These are phyloP conservation scores for Pseudocercospora crystallina DNA, from an alignment of 2,329 filamentous ascomycete species.

Conservation along the genomic window DNA sequence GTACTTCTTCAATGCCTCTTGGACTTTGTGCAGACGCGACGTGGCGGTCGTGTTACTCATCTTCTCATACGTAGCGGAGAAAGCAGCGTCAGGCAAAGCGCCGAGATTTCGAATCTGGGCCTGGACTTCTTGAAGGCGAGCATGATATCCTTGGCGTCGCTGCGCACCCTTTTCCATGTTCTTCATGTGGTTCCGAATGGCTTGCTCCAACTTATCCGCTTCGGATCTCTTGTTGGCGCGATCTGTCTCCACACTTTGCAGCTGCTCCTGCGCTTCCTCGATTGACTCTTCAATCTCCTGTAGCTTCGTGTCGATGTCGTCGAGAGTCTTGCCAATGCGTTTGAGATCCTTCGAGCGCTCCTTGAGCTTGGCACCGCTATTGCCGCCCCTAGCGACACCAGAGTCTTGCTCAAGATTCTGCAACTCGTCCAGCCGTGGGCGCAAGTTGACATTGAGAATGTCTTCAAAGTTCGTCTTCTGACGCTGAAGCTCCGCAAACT, in stretches of 20 bases:
- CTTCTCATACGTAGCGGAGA: slow-evolving; percentile 77
- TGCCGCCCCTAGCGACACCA: slow-evolving; percentile 51
- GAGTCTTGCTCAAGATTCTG: slow-evolving; percentile 72
- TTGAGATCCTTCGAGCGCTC: slow-evolving; percentile 80
- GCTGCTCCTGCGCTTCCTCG: slow-evolving; percentile 56
- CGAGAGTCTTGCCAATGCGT: slow-evolving; percentile 69
- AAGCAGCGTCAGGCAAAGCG: slow-evolving; percentile 89
- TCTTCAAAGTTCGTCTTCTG: slow-evolving; percentile 82
- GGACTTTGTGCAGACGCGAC: slow-evolving; percentile 80
- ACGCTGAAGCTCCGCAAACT: slow-evolving; percentile 73
- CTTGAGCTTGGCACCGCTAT: slow-evolving; percentile 63
- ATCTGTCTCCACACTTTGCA: slow-evolving; percentile 60
- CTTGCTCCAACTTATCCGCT: slow-evolving; percentile 71
- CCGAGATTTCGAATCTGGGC: slow-evolving; percentile 91
- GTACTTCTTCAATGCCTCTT: slow-evolving; percentile 92
- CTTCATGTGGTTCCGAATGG: slow-evolving; percentile 84
- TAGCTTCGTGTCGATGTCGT: slow-evolving; percentile 67
- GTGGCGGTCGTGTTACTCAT: slow-evolving; percentile 69
- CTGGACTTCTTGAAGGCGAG: slow-evolving; percentile 75
- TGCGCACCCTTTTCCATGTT: slow-evolving; percentile 89
- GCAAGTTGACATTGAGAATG: slow-evolving; percentile 84
- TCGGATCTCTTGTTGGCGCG: slow-evolving; percentile 66
- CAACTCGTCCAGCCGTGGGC: slow-evolving; percentile 82
- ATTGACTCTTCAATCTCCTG: slow-evolving; percentile 72
- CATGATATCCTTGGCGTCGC: slow-evolving; percentile 76